Percentiles rank a stretch among this genome's conserved stretches.
phyloP scores from a whole-genome alignment of 2,329 filamentous ascomycete genomes.

The Dactylonectria macrodidyma region DNA sequence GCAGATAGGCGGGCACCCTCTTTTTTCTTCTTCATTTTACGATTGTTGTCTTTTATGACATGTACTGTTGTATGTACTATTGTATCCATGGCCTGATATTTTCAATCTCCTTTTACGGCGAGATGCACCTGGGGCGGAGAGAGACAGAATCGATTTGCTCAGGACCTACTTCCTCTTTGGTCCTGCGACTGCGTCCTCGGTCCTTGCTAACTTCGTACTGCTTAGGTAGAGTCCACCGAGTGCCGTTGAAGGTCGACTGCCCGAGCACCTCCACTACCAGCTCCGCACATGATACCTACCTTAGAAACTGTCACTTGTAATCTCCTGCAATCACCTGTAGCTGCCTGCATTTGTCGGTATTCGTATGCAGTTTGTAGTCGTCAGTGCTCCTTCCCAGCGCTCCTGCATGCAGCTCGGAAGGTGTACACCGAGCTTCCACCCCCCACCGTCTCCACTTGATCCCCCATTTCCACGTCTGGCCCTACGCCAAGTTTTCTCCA shows the following conservation, averaged over 20 bases:
- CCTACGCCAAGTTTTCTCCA: slow-evolving; percentile 13
- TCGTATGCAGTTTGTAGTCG: too few relatives aligned
- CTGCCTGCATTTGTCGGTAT: too few relatives aligned
- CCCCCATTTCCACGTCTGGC: slow-evolving; percentile 16
- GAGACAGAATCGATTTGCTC: slow-evolving; percentile 33
- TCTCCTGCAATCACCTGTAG: too few relatives aligned
- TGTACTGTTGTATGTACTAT: slow-evolving; percentile 9
- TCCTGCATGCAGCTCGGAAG: too few relatives aligned
- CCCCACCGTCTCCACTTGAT: slow-evolving; percentile 10
- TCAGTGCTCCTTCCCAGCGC: too few relatives aligned
- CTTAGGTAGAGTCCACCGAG: slow-evolving; percentile 3
- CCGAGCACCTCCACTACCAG: slow-evolving; percentile 16
- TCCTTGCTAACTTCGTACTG: not conserved
- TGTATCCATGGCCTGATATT: slow-evolving; percentile 42
- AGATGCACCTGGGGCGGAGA: slow-evolving; percentile 42
- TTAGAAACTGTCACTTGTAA: too few relatives aligned
- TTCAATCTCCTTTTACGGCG: slow-evolving; percentile 42
- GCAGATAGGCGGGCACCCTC: slow-evolving; percentile 13
- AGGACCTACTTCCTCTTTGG: slow-evolving; percentile 48
- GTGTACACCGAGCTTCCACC: slow-evolving; percentile 7
- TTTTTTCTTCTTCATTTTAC: slow-evolving; percentile 12
- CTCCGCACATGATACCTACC: not conserved
- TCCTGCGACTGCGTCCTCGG: slow-evolving; percentile 35
- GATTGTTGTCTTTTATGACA: slow-evolving; percentile 3
- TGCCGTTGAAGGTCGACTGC: slow-evolving; percentile 5